phyloP scores from a whole-genome alignment of 441 rosid genomes.

The Bocquillonia castaneifolia region DNA sequence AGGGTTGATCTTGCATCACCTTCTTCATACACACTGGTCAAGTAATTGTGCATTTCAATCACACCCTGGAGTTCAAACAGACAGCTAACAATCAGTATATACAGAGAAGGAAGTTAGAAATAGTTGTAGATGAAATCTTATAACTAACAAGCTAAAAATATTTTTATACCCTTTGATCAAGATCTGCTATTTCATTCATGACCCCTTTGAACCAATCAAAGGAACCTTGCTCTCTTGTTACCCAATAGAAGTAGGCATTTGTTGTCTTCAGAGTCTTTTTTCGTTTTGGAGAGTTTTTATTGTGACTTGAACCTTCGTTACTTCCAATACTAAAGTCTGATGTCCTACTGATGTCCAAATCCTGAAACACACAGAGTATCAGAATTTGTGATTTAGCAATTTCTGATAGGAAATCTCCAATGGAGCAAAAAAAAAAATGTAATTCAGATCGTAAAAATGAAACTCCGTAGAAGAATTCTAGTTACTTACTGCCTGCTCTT shows the following conservation, averaged over 20 bases:
- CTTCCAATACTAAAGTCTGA: conserved; percentile 62
- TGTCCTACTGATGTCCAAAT: conserved; percentile 51
- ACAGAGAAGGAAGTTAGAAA: background rate
- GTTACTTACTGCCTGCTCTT: conserved; percentile 67
- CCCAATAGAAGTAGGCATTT: conserved; percentile 96
- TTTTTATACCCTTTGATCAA: conserved; percentile 62
- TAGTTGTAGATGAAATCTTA: background rate
- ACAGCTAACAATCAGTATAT: conserved; percentile 19
- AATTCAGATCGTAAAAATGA: background rate
- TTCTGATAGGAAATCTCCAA: background rate
- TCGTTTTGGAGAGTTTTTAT: conserved; percentile 37
- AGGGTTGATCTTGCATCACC: conserved; percentile 95
- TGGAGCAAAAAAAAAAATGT: too few species aligned
- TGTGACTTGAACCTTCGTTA: conserved; percentile 34
- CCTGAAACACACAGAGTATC: conserved; percentile 51
- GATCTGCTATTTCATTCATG: conserved; percentile 89
- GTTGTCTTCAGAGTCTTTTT: conserved; percentile 52
- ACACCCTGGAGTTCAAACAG: conserved; percentile 54
- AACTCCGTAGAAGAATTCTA: background rate
- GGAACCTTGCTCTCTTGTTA: conserved; percentile 92
- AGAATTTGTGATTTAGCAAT: conserved; percentile 13
- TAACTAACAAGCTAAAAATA: background rate
- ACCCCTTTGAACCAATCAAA: conserved; percentile 96
- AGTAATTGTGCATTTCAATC: conserved; percentile 93
- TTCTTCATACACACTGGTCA: conserved; percentile 96